These are phyloP conservation scores for Bauhinia variegata DNA, from an alignment of 306 rosid genomes.

Conservation along the genomic window DNA sequence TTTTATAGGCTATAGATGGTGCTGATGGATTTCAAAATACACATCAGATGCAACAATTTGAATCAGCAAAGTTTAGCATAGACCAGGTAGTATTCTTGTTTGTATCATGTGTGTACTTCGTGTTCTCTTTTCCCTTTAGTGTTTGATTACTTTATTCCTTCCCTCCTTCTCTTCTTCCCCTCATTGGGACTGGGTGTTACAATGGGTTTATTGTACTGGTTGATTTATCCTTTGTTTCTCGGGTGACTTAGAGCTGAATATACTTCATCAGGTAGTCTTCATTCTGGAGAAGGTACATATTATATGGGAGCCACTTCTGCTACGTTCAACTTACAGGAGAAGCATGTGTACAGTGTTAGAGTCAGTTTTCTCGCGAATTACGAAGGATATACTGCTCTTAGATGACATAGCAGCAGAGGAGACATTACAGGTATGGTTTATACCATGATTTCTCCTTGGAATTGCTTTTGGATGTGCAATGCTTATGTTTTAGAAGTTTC, in stretches of 20 bases:
- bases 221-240: constrained; percentile 24
- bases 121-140: constrained; percentile 19
- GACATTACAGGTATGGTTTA: constrained; percentile 73
- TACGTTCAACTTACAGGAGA: constrained; percentile 78
- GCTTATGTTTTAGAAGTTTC: constrained; percentile 28
- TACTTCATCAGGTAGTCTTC: constrained; percentile 76
- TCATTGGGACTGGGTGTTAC: constrained; percentile 2
- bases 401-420: constrained; percentile 98
- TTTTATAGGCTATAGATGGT: constrained; percentile 75
- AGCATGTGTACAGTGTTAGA: constrained; percentile 81
- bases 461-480: constrained; percentile 22
- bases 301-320: constrained; percentile 92
- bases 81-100: constrained; percentile 73
- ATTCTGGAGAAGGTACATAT: constrained; percentile 86
- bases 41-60: constrained; percentile 70
- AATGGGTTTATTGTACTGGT: constrained; percentile 15
- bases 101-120: constrained; percentile 6
- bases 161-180: too few relatives aligned
- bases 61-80: constrained; percentile 81
- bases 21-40: constrained; percentile 97
- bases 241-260: constrained; percentile 30
- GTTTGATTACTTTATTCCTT: constrained; percentile 20
- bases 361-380: constrained; percentile 78
- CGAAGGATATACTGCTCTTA: constrained; percentile 72
- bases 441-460: not conserved